Base-by-base conservation (phyloP, 768 basidiomycete species). In the Lentinula detonsa region DNA sequence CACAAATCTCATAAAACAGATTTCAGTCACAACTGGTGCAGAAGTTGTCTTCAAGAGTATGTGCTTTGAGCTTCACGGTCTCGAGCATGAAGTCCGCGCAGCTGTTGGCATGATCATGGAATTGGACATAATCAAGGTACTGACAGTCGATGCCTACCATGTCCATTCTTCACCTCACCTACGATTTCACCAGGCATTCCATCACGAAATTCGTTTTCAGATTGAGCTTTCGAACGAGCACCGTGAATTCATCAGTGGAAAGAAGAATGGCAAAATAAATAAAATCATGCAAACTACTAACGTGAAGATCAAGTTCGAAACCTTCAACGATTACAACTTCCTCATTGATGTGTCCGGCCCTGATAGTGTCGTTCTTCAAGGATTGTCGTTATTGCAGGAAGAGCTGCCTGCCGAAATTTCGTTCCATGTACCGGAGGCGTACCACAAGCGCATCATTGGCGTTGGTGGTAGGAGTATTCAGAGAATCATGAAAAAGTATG, bases 231-330 rank as follows among this genome's bases (percentile, higher is more conserved):
- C 95, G 46, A 96, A 96, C 72, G 97, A 99, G 72, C 95, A 98
- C 66, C 87, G 95, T 62, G 96, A 99, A 67, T 99, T 98, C 76
- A 97, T 99, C 73, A 92, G 91, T 60, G 96, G 96, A 48, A 99
- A 99, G 81, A 98, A 98, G 81, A 98, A 98, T 69, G 96, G 96
- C 61, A 99, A 99, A 76, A 93, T 98, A 74, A 98, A 98, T 80
- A 98, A 98, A 78, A 97, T 98, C 72, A 98, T 98, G 93, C 95
- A 98, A 74, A 89, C 87, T 11, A 91, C 95, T 34, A 92, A 91
- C 66, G 95, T 95, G 71, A 96, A 97, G 78, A 97, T 99, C 81
- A 97, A 97, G 75, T 98, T 98, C 64, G 96, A 98, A 78, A 96
- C 95, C 5, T 92, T 96, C 78, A 97, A 95, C 71, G 94, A 96